Base-by-base conservation (phyloP, 2,329 filamentous ascomycete species). In the Raffaelea albimanens region DNA sequence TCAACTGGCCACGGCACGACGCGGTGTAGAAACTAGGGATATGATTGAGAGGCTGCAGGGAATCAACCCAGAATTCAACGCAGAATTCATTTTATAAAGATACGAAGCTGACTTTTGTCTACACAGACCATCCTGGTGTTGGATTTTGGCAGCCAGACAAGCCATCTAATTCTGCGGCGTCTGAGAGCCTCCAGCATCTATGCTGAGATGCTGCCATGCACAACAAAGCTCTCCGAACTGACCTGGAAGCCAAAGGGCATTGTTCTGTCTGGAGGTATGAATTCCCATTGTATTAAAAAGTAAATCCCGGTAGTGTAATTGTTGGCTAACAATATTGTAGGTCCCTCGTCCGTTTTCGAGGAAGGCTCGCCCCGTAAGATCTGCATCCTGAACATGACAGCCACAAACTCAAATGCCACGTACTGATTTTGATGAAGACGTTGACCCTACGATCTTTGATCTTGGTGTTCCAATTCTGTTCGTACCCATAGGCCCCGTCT, bases 191-290 rank as follows among this genome's bases (percentile, higher is more conserved):
- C 94, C 66, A 84, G 55, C 22, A 57, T 63, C 63, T 95, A 86
- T 71, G 81, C 81, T 52, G 89, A 95, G 70, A 85, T 95, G 82
- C 79, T 94, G 40, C 86, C 86, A 20, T 95, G 89, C 67, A 94
- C 84, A 41, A 82, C 85, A 58, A 91, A 91, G 71, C 67, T 94
- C 20, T 70, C 78, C 7, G 86, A 93, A 48, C 75, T 48, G 14
- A 41, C 34, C 10, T 48, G 46, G 46, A 88, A 81, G 61, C 91
- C 91, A 19, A 85, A 84, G 61, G 91, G 90, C 56, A 81, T 97
- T 54, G 85, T 95, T 48, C 70, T 90, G 10, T 85, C 80, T 9
- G 85, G 84, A 52, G 82, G 83, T 38, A 78, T 78, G 14, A 83
- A 78, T 44, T 36, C 31, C 10, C 19, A n/a, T n/a, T n/a, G n/a